Base-by-base conservation (phyloP, 2,329 filamentous ascomycete species). In the Akanthomyces uredinophilus region DNA sequence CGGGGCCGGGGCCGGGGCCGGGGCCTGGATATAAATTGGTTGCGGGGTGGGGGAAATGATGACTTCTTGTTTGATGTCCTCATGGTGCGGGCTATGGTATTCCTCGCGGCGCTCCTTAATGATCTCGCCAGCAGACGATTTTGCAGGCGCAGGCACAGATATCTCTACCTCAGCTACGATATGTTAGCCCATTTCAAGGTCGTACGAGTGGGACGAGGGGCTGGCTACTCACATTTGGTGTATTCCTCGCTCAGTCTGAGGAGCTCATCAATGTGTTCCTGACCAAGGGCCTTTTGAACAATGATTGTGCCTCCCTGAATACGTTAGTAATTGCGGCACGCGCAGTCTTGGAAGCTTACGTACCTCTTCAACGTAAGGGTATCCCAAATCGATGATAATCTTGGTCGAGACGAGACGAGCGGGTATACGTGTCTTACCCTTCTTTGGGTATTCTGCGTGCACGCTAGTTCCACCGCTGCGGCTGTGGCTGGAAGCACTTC, bases 251-350 rank as follows among this genome's bases (percentile, higher is more conserved):
- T 96, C 55, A 92, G 80, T 69, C 86, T 88, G 68, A 97, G 89
- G 50, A 97, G 82, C 69, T 96, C 90, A 68, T 97, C 92, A 65
- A 97, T 97, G 68, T 96, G 92, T 20, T 94, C 87, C 68, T 96
- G 93, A 18, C 91, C 90, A 5, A 98, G 82, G 11, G 94, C 93
- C 70, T 91, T 89, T 68, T 90, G 86, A 39, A 98, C 87, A 58
- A 96, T 84, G 68, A 95, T 86, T 24, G 89, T 89, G 67, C 89
- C 88, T 44, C 89, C 91, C 90, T 95, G 66, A 14, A 8, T 7
- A 86, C 65, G 41, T 39, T 61, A 58, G 37, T 56, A 44, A 65
- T 59, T 66, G 57, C 8, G 32, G 5, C 29, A 27, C 11, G 20
- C 20, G 58, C 20, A n/a, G 54, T 7, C 27, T 47, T 54, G n/a